These are phyloP conservation scores for Pythium aristosporum DNA, from an alignment of 352 stramenopile genomes.

Conservation along the genomic window DNA sequence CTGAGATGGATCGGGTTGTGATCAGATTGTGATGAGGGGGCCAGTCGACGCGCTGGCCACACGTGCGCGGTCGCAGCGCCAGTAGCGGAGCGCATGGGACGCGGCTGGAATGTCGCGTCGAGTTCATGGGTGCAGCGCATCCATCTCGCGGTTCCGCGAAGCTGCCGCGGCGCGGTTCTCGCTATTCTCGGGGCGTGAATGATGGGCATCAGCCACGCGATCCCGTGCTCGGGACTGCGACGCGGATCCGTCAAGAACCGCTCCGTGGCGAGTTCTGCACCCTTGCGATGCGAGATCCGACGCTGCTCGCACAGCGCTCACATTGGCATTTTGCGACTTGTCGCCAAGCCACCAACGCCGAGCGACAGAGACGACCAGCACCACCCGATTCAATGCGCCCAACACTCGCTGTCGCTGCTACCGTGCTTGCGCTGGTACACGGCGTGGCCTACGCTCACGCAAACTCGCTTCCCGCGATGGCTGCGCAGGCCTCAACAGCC, in stretches of 20 bases:
- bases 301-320: background rate
- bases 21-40: background rate
- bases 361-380: background rate
- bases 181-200: slow-evolving; percentile 15
- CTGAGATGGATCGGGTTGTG: background rate
- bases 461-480: background rate
- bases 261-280: background rate
- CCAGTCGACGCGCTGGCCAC: slow-evolving; percentile 3
- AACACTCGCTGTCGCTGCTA: background rate
- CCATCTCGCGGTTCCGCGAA: slow-evolving; percentile 12
- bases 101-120: background rate
- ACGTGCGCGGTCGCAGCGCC: background rate
- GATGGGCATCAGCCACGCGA: slow-evolving; percentile 20
- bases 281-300: background rate
- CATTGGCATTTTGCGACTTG: slow-evolving; percentile 9
- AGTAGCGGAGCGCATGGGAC: background rate
- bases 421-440: slow-evolving; percentile 2
- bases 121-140: background rate
- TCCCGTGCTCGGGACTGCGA: background rate
- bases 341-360: background rate
- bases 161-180: slow-evolving; percentile 3
- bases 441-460: background rate
- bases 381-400: background rate
- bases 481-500: background rate
- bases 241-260: background rate